These are phyloP conservation scores for Bimuria novae-zelandiae DNA, from an alignment of 2,329 filamentous ascomycete species.

Conservation along the genomic window DNA sequence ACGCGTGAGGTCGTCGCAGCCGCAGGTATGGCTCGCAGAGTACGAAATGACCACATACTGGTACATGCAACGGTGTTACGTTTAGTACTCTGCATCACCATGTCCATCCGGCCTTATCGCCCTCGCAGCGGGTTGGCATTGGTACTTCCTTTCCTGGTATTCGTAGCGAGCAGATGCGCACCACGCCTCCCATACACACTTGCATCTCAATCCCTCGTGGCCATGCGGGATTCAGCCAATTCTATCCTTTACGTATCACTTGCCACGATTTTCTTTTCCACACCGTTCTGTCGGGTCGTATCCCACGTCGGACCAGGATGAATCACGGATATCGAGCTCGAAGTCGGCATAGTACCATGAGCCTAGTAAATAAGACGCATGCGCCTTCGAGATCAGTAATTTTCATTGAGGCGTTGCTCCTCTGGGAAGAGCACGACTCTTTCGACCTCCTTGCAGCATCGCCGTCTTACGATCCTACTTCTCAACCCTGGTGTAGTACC, in stretches of 20 bases:
- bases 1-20: not conserved
- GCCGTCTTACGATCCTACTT: not conserved
- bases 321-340: not conserved
- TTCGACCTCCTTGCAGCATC: not conserved
- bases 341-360: not conserved
- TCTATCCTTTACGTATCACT: conserved; percentile 11
- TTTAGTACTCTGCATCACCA: not conserved
- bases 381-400: no score
- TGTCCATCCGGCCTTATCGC: not conserved
- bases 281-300: conserved; percentile 22
- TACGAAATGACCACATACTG: not conserved
- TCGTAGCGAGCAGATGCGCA: not conserved
- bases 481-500: not conserved
- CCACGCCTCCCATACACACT: conserved; percentile 7
- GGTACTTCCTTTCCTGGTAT: not conserved
- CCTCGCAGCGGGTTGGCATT: not conserved
- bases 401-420: conserved; percentile 1
- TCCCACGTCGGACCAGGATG: conserved; percentile 16
- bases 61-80: not conserved
- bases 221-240: not conserved
- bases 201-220: not conserved
- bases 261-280: conserved; percentile 19
- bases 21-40: no score
- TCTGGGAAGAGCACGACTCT: conserved; percentile 5
- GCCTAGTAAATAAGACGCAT: conserved; percentile 2